Conservation (phyloP, 2,329 filamentous ascomycete species). For the Aureobasidium sp. region DNA sequence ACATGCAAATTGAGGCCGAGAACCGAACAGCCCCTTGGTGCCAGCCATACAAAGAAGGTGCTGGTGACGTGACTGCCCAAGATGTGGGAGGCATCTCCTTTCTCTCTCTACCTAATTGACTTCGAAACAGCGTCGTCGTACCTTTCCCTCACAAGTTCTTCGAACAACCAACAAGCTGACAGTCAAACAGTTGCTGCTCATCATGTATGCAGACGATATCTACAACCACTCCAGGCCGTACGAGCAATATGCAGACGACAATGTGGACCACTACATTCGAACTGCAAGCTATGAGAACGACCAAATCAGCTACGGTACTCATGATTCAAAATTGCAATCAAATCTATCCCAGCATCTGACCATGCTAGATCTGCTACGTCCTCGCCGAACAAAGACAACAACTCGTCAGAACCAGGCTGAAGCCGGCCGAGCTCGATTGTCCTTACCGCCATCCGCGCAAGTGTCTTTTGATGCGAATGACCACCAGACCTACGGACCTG, state of each 20-base stretch:
- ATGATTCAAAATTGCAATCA: not conserved
- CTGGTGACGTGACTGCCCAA: not conserved
- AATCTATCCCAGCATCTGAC: not conserved
- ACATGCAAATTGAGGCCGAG: not conserved
- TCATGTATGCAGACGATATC: not conserved
- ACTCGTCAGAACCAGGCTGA: conserved; percentile 30
- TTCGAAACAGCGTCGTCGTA: not conserved
- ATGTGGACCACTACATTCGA: not conserved
- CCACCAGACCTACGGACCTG: not conserved
- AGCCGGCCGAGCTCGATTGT: conserved; percentile 31
- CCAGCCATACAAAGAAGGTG: not conserved
- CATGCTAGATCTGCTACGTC: not conserved
- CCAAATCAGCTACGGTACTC: conserved; percentile 14
- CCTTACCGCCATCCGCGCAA: conserved; percentile 23
- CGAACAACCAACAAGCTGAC: not conserved
- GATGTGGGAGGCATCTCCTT: not conserved
- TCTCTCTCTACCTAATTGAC: not conserved
- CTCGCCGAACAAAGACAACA: conserved; percentile 14
- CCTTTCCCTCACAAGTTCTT: not conserved
- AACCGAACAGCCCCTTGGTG: not conserved
- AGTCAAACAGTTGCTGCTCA: not conserved
- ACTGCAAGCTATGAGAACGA: not conserved
- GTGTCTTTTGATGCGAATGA: not conserved
- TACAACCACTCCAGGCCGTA: not conserved
- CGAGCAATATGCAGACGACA: not conserved